Conservation (phyloP, 78 protist species). For the Dictyostelium brefeldianum region DNA sequence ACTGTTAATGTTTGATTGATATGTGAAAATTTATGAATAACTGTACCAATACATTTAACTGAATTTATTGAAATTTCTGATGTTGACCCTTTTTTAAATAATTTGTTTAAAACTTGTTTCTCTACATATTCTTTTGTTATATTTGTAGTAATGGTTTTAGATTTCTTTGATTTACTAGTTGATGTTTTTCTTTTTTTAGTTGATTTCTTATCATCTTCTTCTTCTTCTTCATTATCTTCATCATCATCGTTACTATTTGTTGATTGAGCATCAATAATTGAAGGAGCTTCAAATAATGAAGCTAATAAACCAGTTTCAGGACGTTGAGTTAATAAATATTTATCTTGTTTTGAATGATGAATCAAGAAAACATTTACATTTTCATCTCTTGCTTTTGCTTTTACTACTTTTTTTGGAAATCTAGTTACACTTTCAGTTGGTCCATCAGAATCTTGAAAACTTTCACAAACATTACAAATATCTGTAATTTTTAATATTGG, state of each 20-base stretch:
- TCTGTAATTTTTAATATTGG: neutral
- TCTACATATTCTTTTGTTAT: constrained; percentile 3
- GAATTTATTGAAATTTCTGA: neutral
- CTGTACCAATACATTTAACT: constrained; percentile 14
- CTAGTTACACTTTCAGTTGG: constrained; percentile 58
- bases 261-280: neutral
- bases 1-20: constrained; percentile 56
- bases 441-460: constrained; percentile 27
- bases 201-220: constrained; percentile 13
- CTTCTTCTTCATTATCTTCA: constrained; percentile 4
- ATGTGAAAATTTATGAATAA: constrained; percentile 67
- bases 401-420: constrained; percentile 60
- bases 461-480: constrained; percentile 55
- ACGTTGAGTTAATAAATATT: constrained; percentile 48
- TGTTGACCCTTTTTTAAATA: neutral
- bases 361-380: constrained; percentile 52
- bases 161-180: neutral
- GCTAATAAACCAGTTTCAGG: constrained; percentile 79
- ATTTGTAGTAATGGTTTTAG: neutral
- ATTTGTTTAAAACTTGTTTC: neutral
- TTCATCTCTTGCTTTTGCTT: constrained; percentile 62
- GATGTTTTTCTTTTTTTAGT: neutral
- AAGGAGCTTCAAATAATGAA: constrained; percentile 71
- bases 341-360: neutral
- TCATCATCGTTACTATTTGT: neutral